Evolutionary conservation across 257 asterid species (phyloP), one percentile per base, ranked within the genome.

Genomic region (Jaltomata sinuosa): DNA sequence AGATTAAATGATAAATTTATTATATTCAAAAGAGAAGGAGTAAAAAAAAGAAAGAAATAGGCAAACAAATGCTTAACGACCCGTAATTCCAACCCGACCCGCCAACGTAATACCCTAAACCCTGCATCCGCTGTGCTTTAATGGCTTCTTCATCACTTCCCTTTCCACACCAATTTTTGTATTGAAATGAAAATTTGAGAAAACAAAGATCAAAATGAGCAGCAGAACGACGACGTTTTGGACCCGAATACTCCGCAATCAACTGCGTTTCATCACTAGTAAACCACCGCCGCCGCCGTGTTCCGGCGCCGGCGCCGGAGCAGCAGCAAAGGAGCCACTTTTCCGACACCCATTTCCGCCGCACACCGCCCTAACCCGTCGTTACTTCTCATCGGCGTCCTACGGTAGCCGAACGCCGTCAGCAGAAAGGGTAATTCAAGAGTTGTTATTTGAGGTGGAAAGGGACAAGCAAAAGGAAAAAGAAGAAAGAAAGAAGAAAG

Each of bases 401-500:
- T 64, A 31, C 78, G 36, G n/a, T n/a, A n/a, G 36, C 27, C 50
- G 84, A 18, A 36, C 8, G 31, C 29, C 21, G 11, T 12, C 81
- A 19, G 68, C 88, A 2, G 89, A 88, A 1, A 90, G 90, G 22
- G 86, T 85, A 21, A 71, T 94, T 50, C 89, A 87, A 40, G 92
- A 90, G 0, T 7, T 92, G 5, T 5, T 71, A 2, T 4, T 79
- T 27, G 87, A 90, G 38, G 84, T 85, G 38, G 89, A 87, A 84
- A 90, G 79, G 62, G 97, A 94, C 49, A 88, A 87, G 68, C 57
- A 18, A 38, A 87, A 79, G 45, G 97, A 91, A 85, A 88, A 89
- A 85, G 97, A 91, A 83, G 95, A 90, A 79, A 85, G 91, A 82
- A 57, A 68, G 38, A 89, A 89, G 55, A 87, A 89, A 27, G 99